Conservation (phyloP, 495 filamentous ascomycete species). For the Umbilicaria muhlenbergii region DNA sequence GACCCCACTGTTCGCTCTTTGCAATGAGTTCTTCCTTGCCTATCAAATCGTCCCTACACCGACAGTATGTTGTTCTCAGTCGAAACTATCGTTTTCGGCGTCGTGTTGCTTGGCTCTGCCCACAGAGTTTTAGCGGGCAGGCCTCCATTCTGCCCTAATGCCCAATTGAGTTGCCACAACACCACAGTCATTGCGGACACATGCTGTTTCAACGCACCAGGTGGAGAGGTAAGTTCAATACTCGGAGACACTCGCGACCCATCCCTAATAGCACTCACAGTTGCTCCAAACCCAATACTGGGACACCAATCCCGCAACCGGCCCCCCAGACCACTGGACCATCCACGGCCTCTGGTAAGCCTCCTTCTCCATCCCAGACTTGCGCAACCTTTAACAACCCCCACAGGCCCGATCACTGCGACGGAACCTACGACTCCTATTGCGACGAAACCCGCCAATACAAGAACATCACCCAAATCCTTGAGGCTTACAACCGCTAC, state of each 20-base stretch:
- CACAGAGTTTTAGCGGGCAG: too few relatives aligned
- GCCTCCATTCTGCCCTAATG: conserved; percentile 6
- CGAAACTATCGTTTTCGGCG: too few relatives aligned
- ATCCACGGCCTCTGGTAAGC: conserved; percentile 59
- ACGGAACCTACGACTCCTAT: conserved; percentile 53
- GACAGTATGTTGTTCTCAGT: too few relatives aligned
- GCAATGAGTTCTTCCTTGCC: too few relatives aligned
- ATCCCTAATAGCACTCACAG: conserved; percentile 13
- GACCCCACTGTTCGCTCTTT: too few relatives aligned
- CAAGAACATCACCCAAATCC: conserved; percentile 47
- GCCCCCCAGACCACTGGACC: conserved; percentile 63
- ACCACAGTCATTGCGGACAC: conserved; percentile 26
- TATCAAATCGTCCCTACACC: too few relatives aligned
- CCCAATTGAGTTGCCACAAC: conserved; percentile 24
- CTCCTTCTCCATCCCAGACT: neutral
- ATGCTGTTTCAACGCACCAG: conserved; percentile 65
- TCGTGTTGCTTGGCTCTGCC: too few relatives aligned
- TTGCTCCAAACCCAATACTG: conserved; percentile 71
- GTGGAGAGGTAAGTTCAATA: conserved; percentile 24
- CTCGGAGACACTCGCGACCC: too few relatives aligned
- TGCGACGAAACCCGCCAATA: conserved; percentile 50
- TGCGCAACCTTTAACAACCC: neutral
- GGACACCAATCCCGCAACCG: conserved; percentile 50
- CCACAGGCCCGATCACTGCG: conserved; percentile 60
- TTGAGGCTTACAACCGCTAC: conserved; percentile 36